Percentiles rank a stretch among this genome's conserved stretches.
These are phyloP conservation scores for Saturnispora diversa DNA, from an alignment of 805 yeast genomes.

Conservation along the genomic window DNA sequence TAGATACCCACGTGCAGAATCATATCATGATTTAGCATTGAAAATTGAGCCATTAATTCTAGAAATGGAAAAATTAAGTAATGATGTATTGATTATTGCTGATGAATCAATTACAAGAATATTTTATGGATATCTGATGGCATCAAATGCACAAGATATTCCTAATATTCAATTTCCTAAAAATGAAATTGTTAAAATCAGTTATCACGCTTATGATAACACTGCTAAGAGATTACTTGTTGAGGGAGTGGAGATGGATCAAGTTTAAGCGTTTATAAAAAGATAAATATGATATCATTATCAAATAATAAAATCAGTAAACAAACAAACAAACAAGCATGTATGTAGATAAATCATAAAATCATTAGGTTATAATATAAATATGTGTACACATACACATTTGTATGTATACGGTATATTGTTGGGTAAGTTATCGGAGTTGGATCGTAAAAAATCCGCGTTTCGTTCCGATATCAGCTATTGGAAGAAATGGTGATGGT, in stretches of 20 bases:
- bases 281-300: background rate
- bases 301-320: background rate
- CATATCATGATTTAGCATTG: constrained; percentile 92
- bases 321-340: no score
- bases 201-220: constrained; percentile 80
- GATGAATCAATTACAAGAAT: constrained; percentile 88
- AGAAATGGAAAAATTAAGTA: constrained; percentile 88
- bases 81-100: constrained; percentile 83
- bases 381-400: background rate
- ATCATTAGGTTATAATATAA: background rate
- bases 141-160: constrained; percentile 78
- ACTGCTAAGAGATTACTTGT: constrained; percentile 47
- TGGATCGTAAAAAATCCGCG: no score
- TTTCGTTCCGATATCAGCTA: no score
- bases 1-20: constrained; percentile 85
- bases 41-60: constrained; percentile 87
- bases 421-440: background rate
- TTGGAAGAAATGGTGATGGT: no score
- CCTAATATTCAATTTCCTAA: constrained; percentile 73
- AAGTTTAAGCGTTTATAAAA: background rate
- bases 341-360: no score
- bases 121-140: constrained; percentile 91
- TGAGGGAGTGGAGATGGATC: constrained; percentile 20
- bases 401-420: background rate
- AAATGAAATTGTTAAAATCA: constrained; percentile 77